Evolutionary conservation across 2,329 filamentous ascomycete species (phyloP).

Genomic region (Volutella citrinella): DNA sequence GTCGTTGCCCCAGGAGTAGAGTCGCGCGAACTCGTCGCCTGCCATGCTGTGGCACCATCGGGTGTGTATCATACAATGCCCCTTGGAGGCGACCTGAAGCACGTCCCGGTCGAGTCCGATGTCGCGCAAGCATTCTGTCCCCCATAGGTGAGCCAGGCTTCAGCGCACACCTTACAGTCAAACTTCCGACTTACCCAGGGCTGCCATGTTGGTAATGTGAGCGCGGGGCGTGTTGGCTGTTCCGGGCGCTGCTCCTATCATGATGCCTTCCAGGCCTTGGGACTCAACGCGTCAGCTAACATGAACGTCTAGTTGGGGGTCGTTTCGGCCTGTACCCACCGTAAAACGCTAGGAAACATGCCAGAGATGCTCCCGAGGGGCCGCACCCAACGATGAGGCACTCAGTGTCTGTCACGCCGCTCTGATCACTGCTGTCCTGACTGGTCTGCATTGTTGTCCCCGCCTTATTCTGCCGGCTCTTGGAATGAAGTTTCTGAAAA

Average conservation of each 20-base stretch:
- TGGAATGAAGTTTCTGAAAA: too few relatives aligned
- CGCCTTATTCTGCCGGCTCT: too few relatives aligned
- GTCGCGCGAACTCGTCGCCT: conserved; percentile 48
- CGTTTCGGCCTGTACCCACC: conserved; percentile 36
- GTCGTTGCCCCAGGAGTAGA: conserved; percentile 50
- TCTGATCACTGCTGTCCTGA: too few relatives aligned
- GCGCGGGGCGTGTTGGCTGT: conserved; percentile 57
- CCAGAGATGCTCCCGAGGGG: conserved; percentile 52
- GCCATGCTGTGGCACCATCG: conserved; percentile 52
- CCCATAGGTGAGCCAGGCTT: too few relatives aligned
- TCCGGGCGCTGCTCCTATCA: conserved; percentile 46
- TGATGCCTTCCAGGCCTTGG: conserved; percentile 48
- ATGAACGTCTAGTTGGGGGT: too few relatives aligned
- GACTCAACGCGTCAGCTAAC: neutral
- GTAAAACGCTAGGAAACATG: conserved; percentile 49
- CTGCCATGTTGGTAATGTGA: conserved; percentile 59
- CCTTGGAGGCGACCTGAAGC: conserved; percentile 32
- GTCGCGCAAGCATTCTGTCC: conserved; percentile 53
- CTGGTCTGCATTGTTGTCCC: too few relatives aligned
- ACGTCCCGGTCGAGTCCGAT: conserved; percentile 45
- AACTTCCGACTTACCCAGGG: conserved; percentile 40
- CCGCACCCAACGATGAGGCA: conserved; percentile 50
- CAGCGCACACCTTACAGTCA: too few relatives aligned
- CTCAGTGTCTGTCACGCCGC: too few relatives aligned
- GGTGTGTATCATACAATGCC: conserved; percentile 45